A percentile compares a stretch with the other conserved stretches of the same genome.
These are phyloP conservation scores for Plectosphaerella cucumerina DNA, from an alignment of 2,329 filamentous ascomycete species.

Conservation along the genomic window DNA sequence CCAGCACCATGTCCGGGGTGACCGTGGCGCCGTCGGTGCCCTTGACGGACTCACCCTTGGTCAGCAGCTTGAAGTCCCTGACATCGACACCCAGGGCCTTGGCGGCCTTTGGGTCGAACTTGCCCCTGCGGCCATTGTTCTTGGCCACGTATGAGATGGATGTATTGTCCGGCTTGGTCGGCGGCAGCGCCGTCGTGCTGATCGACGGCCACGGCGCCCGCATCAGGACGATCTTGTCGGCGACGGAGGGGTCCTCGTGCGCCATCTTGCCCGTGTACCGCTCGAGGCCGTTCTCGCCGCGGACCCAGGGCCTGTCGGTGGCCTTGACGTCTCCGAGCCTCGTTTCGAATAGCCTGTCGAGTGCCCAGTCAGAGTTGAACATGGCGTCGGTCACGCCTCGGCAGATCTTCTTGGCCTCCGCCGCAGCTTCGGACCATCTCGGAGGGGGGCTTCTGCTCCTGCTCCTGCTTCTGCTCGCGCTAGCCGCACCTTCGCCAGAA, in stretches of 20 bases:
- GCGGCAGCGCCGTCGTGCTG: constrained; percentile 60
- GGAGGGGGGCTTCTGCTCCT: background rate
- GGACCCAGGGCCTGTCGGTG: constrained; percentile 67
- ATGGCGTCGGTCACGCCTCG: constrained; percentile 22
- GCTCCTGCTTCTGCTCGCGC: background rate
- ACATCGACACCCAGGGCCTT: constrained; percentile 58
- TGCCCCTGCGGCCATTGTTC: constrained; percentile 71
- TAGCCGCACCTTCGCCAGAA: background rate
- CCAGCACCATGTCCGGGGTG: constrained; percentile 84
- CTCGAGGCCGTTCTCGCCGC: constrained; percentile 61
- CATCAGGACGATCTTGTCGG: constrained; percentile 67
- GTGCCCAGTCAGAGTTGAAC: constrained; percentile 49
- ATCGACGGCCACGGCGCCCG: constrained; percentile 77
- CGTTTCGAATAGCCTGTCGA: constrained; percentile 65
- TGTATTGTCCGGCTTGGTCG: constrained; percentile 58
- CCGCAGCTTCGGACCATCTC: background rate
- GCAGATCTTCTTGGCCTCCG: constrained; percentile 18
- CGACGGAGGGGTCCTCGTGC: constrained; percentile 35
- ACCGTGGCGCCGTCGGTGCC: constrained; percentile 64
- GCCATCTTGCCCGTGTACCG: constrained; percentile 67
- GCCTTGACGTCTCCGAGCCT: constrained; percentile 62
- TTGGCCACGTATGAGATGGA: constrained; percentile 86
- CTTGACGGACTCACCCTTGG: constrained; percentile 58
- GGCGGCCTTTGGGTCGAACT: constrained; percentile 68
- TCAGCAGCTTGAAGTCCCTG: constrained; percentile 54